Conservation (phyloP, 345 rosid species). For the Populus tremula region DNA sequence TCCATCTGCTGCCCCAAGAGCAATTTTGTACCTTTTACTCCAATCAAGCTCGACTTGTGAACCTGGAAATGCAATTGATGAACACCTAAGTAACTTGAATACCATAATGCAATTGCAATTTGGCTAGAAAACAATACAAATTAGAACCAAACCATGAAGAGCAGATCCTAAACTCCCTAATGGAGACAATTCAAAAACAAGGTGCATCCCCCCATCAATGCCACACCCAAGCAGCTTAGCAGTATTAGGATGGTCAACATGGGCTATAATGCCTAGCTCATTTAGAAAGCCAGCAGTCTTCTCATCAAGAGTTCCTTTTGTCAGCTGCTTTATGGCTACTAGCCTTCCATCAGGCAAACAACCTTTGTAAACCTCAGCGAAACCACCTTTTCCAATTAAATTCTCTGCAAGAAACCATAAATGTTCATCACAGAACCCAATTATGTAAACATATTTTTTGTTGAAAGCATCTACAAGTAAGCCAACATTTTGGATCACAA, state of each 20-base stretch:
- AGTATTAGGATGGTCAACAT: slow-evolving; percentile 79
- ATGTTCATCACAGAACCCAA: not conserved
- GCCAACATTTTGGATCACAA: not conserved
- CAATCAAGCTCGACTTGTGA: slow-evolving; percentile 55
- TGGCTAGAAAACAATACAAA: slow-evolving; percentile 2
- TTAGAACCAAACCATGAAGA: slow-evolving; percentile 60
- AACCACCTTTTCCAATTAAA: slow-evolving; percentile 86
- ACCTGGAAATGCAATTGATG: slow-evolving; percentile 35
- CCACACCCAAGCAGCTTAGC: slow-evolving; percentile 87
- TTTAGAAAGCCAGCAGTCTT: slow-evolving; percentile 59
- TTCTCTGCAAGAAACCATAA: slow-evolving; percentile 47
- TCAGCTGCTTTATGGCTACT: slow-evolving; percentile 71
- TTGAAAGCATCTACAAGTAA: not conserved
- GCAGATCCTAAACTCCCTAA: slow-evolving; percentile 72
- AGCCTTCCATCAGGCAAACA: slow-evolving; percentile 54
- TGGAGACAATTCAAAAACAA: slow-evolving; percentile 69
- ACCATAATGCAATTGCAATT: not conserved
- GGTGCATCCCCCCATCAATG: slow-evolving; percentile 79
- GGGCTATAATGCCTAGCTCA: slow-evolving; percentile 83
- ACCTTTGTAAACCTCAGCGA: slow-evolving; percentile 83
- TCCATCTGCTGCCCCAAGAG: slow-evolving; percentile 82
- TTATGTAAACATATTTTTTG: not conserved
- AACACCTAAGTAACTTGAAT: not conserved
- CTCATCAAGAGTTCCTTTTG: slow-evolving; percentile 71
- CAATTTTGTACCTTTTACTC: slow-evolving; percentile 78